Percentiles rank a stretch among this genome's conserved stretches.
phyloP scores from a whole-genome alignment of 148 eudicot genomes.

The Nepenthes gracilis region DNA sequence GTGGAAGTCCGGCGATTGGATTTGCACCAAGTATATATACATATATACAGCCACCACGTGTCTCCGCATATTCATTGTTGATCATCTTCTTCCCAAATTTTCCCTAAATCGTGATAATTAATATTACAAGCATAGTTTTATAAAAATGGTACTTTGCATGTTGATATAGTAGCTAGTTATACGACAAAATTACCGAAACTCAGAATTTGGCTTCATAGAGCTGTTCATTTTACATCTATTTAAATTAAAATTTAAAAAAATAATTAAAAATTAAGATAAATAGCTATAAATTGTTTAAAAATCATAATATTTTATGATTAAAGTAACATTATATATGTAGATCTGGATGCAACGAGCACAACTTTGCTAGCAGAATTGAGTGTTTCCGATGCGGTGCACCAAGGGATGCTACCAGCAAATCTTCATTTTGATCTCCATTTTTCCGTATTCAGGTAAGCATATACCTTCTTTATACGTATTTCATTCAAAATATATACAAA shows the following conservation, averaged over 20 bases:
- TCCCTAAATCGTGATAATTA: background rate
- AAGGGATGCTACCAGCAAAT: conserved; percentile 57
- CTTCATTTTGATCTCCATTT: conserved; percentile 25
- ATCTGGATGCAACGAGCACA: conserved; percentile 88
- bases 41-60: background rate
- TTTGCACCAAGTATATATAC: conserved; percentile 54
- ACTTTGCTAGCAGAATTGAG: conserved; percentile 92
- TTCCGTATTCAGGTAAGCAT: too few species aligned
- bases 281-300: too few species aligned
- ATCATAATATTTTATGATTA: background rate
- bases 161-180: too few species aligned
- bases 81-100: background rate
- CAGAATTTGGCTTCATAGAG: too few species aligned
- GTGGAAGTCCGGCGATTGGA: conserved; percentile 99
- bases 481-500: too few species aligned
- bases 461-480: too few species aligned
- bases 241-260: too few species aligned
- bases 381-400: conserved; percentile 98
- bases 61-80: background rate
- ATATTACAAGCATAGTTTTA: background rate
- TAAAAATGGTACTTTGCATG: too few species aligned
- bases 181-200: too few species aligned
- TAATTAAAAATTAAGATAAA: too few species aligned
- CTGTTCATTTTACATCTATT: too few species aligned
- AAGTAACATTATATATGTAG: conserved; percentile 13